Evolutionary conservation across 805 yeast genomes (phyloP), one percentile per base, ranked within the genome.

Genomic region (Candida chilensis): DNA sequence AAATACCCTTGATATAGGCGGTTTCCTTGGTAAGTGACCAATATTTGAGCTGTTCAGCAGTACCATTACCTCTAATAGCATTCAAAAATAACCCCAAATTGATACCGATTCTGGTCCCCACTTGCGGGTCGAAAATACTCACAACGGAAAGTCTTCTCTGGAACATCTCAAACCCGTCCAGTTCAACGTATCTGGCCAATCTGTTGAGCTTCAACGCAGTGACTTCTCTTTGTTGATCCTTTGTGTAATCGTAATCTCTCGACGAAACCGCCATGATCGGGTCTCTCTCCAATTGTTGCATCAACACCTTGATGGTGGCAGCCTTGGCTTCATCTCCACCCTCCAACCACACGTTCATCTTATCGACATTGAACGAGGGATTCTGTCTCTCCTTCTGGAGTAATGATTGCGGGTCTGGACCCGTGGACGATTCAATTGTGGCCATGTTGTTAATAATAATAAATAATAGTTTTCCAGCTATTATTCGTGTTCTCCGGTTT

Each of bases 41-140:
- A 58, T 78, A 90, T 26, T 74, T 62, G 44, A 79, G 70, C 63
- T 88, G 97, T 34, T 75, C 84, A 20, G 73, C 68, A 6, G 96
- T 80, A 40, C 96, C 97, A 44, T 83, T 81, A 37, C 96, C 95
- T 42, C 79, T 74, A 34, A 88, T 60, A 34, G 95, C 84, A 34
- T 75, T 71, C 31, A 85, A 67, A 50, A 90, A 90, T 34, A 88
- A 66, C 4, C 95, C 96, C 40, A 80, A 64, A 60, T 88, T 94
- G 33, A 88, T 87, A 25, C 95, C 95, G 30, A 84, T 55, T 44
- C 97, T 72, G 19, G 95, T 87, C 31, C 76, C 74, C 27, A 82
- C 60, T 41, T 78, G 78, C 12, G 95, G 94, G 52, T 90, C 96
- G 37, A 78, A 67, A 27, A 78, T 61, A 12, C 76, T 74, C 18